Percentiles rank a stretch among this genome's conserved stretches.
These are phyloP conservation scores for Cutaneotrichosporon cutaneum DNA, from an alignment of 1,284 basidiomycete species.

Conservation along the genomic window DNA sequence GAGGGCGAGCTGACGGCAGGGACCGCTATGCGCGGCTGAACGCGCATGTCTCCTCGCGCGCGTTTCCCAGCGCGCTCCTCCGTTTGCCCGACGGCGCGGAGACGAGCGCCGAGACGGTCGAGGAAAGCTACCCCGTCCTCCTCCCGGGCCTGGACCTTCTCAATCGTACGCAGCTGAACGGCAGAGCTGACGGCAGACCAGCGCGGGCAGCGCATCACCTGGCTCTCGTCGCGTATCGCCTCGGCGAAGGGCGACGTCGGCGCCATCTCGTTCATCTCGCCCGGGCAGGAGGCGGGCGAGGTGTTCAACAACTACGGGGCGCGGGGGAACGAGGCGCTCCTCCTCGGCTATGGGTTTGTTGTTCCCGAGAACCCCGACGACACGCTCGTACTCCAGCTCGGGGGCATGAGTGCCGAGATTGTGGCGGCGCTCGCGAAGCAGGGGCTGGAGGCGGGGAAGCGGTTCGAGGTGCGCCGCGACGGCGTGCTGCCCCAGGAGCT, in stretches of 20 bases:
- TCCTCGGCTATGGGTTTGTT: slow-evolving; percentile 84
- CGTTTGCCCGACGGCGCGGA: slow-evolving; percentile 50
- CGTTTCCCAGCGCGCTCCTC: slow-evolving; percentile 79
- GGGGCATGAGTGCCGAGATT: slow-evolving; percentile 49
- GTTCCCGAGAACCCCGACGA: slow-evolving; percentile 75
- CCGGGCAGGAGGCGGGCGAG: slow-evolving; percentile 56
- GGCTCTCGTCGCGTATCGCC: slow-evolving; percentile 61
- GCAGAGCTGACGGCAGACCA: slow-evolving; percentile 35
- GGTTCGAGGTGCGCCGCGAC: slow-evolving; percentile 65
- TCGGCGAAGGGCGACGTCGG: slow-evolving; percentile 22
- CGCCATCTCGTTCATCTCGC: slow-evolving; percentile 35
- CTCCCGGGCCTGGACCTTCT: slow-evolving; percentile 80
- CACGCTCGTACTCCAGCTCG: slow-evolving; percentile 73
- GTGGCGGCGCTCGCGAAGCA: slow-evolving; percentile 28
- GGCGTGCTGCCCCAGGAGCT: slow-evolving; percentile 61
- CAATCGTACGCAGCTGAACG: slow-evolving; percentile 61
- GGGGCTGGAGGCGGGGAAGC: slow-evolving; percentile 46
- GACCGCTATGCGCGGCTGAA: slow-evolving; percentile 66
- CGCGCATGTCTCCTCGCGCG: slow-evolving; percentile 78
- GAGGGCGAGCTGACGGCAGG: slow-evolving; percentile 55
- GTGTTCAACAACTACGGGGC: slow-evolving; percentile 73
- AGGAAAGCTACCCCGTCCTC: slow-evolving; percentile 68
- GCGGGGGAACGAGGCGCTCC: slow-evolving; percentile 74
- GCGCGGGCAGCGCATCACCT: slow-evolving; percentile 70
- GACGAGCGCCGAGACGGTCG: slow-evolving; percentile 13